Conservation (phyloP, 2,329 filamentous ascomycete species). For the Xylaria digitata region DNA sequence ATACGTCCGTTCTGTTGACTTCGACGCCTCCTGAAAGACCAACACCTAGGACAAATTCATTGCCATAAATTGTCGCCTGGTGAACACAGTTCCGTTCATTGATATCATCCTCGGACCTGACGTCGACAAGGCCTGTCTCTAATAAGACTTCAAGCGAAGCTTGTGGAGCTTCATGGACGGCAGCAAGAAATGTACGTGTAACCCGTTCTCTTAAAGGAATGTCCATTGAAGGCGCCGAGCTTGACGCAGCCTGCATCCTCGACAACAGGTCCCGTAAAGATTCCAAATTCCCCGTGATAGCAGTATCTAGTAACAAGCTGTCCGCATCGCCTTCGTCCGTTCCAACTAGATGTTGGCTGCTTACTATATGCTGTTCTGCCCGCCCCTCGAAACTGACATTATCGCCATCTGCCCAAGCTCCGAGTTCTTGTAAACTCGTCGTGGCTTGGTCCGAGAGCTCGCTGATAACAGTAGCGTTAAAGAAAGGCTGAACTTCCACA, state of each 20-base stretch:
- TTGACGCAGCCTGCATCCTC: slow-evolving; percentile 70
- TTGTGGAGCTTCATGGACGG: slow-evolving; percentile 85
- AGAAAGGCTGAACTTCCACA: slow-evolving; percentile 97
- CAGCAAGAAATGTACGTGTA: slow-evolving; percentile 89
- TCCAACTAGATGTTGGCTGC: slow-evolving; percentile 72
- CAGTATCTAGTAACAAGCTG: slow-evolving; percentile 86
- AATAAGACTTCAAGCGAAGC: slow-evolving; percentile 81
- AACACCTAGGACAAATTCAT: slow-evolving; percentile 78
- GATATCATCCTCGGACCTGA: slow-evolving; percentile 96
- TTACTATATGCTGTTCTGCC: slow-evolving; percentile 72
- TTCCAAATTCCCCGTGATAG: slow-evolving; percentile 82
- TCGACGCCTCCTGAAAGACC: slow-evolving; percentile 82
- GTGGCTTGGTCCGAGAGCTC: slow-evolving; percentile 97
- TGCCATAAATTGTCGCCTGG: slow-evolving; percentile 95
- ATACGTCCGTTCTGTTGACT: slow-evolving; percentile 86
- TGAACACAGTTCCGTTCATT: slow-evolving; percentile 97
- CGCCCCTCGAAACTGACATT: slow-evolving; percentile 81
- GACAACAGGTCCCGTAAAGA: slow-evolving; percentile 83
- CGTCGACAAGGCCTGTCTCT: slow-evolving; percentile 83
- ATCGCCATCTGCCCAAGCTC: slow-evolving; percentile 96
- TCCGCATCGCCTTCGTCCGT: slow-evolving; percentile 93
- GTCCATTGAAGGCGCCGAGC: slow-evolving; percentile 62
- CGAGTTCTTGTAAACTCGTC: slow-evolving; percentile 92
- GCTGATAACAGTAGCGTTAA: slow-evolving; percentile 96
- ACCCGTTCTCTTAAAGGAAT: slow-evolving; percentile 76